phyloP scores from a whole-genome alignment of 495 filamentous ascomycete genomes.

The Penicillium maclennaniae region DNA sequence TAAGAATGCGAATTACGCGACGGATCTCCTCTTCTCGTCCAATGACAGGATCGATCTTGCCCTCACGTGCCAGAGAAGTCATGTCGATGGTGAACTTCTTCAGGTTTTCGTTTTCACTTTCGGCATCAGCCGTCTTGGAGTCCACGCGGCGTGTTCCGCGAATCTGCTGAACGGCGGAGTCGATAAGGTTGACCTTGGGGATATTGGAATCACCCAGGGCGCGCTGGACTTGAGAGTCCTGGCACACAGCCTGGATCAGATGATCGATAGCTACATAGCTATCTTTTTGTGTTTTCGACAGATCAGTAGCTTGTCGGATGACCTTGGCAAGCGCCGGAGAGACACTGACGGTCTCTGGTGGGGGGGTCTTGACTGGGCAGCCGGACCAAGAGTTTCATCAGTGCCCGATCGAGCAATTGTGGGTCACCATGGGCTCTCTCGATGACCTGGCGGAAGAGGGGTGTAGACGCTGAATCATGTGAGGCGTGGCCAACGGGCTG shows the following conservation, averaged over 20 bases:
- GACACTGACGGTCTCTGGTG: constrained; percentile 79
- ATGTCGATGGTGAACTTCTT: constrained; percentile 98
- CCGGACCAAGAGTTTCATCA: constrained; percentile 89
- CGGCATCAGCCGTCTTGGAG: constrained; percentile 88
- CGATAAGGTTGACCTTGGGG: constrained; percentile 84
- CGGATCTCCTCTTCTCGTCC: constrained; percentile 96
- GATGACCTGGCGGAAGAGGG: constrained; percentile 89
- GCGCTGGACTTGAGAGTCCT: constrained; percentile 69
- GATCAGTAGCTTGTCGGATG: constrained; percentile 76
- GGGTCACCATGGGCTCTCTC: constrained; percentile 91
- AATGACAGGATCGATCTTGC: constrained; percentile 97
- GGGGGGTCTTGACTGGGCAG: constrained; percentile 88
- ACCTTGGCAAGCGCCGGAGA: constrained; percentile 77
- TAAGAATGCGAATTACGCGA: constrained; percentile 88
- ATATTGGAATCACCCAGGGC: constrained; percentile 83
- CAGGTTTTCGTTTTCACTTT: constrained; percentile 86
- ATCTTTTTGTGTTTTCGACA: constrained; percentile 95
- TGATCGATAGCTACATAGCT: constrained; percentile 92
- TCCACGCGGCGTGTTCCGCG: constrained; percentile 89
- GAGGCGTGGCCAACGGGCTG: constrained; percentile 59
- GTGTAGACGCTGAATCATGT: constrained; percentile 51
- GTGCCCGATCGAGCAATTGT: constrained; percentile 76
- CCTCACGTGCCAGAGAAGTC: constrained; percentile 89
- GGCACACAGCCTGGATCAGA: constrained; percentile 75
- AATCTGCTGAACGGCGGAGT: constrained; percentile 82